Percentiles rank a stretch among this genome's conserved stretches.
These are phyloP conservation scores for Erodium texanum DNA, from an alignment of 441 rosid species.

Conservation along the genomic window DNA sequence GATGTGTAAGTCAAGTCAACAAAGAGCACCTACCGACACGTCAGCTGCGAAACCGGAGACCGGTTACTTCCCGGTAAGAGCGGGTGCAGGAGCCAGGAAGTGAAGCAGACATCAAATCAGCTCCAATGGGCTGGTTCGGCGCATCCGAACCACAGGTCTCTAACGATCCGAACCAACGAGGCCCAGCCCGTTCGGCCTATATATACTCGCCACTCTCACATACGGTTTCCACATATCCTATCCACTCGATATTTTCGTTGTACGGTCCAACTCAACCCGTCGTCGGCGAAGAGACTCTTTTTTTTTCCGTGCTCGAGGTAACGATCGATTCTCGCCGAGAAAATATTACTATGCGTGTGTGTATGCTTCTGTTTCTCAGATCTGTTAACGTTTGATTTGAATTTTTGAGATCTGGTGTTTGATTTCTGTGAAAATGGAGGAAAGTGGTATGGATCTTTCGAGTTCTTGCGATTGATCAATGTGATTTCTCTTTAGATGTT, in stretches of 20 bases:
- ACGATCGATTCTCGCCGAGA: not conserved
- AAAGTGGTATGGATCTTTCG: not conserved
- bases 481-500: not conserved
- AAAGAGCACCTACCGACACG: constrained; percentile 5
- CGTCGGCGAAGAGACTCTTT: not conserved
- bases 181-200: not conserved
- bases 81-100: not conserved
- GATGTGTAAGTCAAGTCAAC: not conserved
- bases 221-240: not conserved
- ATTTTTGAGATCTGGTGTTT: not conserved
- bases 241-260: not conserved
- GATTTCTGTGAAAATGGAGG: not conserved
- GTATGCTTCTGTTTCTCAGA: not conserved
- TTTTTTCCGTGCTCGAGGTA: not conserved
- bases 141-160: not conserved
- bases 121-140: not conserved
- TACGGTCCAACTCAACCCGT: not conserved
- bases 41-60: not conserved
- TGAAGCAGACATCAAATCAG: too few relatives aligned
- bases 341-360: too few relatives aligned
- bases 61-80: not conserved
- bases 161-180: not conserved
- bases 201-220: not conserved
- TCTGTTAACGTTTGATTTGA: not conserved
- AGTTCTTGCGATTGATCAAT: not conserved